These are phyloP conservation scores for Termitomyces titanicus DNA, from an alignment of 768 basidiomycete genomes.

Conservation along the genomic window DNA sequence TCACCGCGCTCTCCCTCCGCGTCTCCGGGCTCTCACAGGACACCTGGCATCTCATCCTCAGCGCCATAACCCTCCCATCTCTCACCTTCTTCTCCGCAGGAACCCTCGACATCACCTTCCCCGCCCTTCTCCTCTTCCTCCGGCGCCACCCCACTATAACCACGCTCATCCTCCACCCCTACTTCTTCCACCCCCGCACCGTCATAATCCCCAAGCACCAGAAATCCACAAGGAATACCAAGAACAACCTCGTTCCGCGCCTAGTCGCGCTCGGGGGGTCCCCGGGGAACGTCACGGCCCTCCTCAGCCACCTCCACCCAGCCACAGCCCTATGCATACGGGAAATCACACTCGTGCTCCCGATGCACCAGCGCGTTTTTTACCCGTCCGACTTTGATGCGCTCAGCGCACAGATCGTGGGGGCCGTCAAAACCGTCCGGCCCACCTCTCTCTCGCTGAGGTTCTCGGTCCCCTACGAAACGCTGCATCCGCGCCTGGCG, in stretches of 20 bases:
- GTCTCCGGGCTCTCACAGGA: conserved; percentile 9
- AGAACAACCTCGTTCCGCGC: conserved; percentile 9
- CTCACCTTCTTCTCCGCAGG: conserved; percentile 16
- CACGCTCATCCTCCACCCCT: conserved; percentile 16
- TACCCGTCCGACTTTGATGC: conserved; percentile 12
- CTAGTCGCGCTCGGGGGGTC: conserved; percentile 19
- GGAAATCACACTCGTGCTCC: conserved; percentile 14
- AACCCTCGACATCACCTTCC: conserved; percentile 15
- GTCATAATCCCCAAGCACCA: background rate
- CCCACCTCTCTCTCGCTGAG: conserved; percentile 10
- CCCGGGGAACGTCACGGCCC: conserved; percentile 10
- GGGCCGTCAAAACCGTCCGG: background rate
- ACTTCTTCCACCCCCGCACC: conserved; percentile 5
- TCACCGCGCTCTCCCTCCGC: conserved; percentile 19
- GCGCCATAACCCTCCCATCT: conserved; percentile 17
- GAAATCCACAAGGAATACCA: background rate
- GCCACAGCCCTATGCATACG: conserved; percentile 7
- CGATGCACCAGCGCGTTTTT: conserved; percentile 18
- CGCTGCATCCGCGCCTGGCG: background rate
- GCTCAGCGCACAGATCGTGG: conserved; percentile 10
- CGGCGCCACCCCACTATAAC: conserved; percentile 20
- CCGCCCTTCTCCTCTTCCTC: conserved; percentile 19
- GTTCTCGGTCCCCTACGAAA: conserved; percentile 15
- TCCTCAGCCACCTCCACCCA: conserved; percentile 14
- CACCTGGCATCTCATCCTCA: conserved; percentile 17